A percentile compares a stretch with the other conserved stretches of the same genome.
phyloP scores from a whole-genome alignment of 768 basidiomycete species.

The Pleurotus pulmonarius region DNA sequence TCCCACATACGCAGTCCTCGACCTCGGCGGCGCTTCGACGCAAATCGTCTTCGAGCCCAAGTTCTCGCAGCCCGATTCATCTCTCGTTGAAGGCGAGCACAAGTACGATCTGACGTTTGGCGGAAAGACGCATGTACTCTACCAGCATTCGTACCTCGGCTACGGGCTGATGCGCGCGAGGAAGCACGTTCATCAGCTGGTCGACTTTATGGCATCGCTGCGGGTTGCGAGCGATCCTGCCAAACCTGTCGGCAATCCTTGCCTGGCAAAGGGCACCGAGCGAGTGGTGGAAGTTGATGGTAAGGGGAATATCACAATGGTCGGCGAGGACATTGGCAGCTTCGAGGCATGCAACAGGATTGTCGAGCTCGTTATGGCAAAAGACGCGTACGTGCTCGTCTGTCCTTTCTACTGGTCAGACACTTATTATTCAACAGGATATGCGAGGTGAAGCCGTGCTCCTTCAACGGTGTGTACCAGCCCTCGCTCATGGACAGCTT shows the following conservation, averaged over 20 bases:
- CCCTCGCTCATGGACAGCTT: constrained; percentile 89
- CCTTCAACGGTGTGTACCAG: constrained; percentile 97
- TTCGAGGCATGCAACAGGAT: constrained; percentile 86
- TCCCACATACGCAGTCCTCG: constrained; percentile 83
- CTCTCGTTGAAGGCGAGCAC: constrained; percentile 78
- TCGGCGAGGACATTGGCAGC: constrained; percentile 73
- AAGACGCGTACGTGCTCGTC: constrained; percentile 71
- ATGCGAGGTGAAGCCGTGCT: constrained; percentile 91
- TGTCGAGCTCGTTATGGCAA: constrained; percentile 87
- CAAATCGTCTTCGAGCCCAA: constrained; percentile 95
- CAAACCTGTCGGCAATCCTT: constrained; percentile 65
- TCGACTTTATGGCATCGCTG: constrained; percentile 76
- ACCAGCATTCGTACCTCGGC: constrained; percentile 97
- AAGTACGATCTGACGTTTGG: constrained; percentile 82
- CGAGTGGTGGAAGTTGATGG: constrained; percentile 63
- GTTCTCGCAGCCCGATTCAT: constrained; percentile 36
- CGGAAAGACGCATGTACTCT: constrained; percentile 67
- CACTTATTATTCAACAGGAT: constrained; percentile 38
- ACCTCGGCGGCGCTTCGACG: constrained; percentile 94
- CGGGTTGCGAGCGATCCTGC: constrained; percentile 16
- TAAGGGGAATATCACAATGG: constrained; percentile 75
- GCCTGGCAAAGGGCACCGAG: constrained; percentile 65
- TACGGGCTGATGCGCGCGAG: constrained; percentile 93
- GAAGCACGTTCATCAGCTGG: constrained; percentile 79
- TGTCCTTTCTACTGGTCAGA: background rate